A percentile compares a stretch with the other conserved stretches of the same genome.
phyloP scores from a whole-genome alignment of 2,329 filamentous ascomycete species.

The Davidsoniella australis region DNA sequence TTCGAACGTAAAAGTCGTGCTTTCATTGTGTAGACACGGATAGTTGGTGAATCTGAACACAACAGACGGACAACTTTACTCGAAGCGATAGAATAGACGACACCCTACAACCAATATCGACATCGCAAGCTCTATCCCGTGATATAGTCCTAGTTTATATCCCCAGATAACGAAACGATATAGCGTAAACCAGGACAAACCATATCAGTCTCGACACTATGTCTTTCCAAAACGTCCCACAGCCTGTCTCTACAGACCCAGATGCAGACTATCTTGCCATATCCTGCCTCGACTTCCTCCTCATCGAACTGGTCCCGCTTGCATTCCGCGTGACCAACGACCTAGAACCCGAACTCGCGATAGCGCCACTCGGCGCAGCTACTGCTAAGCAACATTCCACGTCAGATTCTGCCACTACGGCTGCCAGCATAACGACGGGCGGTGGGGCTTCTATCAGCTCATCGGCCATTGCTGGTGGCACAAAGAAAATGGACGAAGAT shows the following conservation, averaged over 20 bases:
- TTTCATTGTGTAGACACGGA: too few relatives aligned
- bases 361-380: constrained; percentile 21
- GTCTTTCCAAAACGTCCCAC: constrained; percentile 58
- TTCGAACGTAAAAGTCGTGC: too few relatives aligned
- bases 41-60: too few relatives aligned
- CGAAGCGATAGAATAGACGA: too few relatives aligned
- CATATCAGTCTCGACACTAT: constrained; percentile 24
- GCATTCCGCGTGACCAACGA: constrained; percentile 72
- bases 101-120: too few relatives aligned
- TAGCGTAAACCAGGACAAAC: neutral
- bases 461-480: neutral
- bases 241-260: constrained; percentile 57
- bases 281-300: constrained; percentile 80
- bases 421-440: constrained; percentile 11
- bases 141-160: too few relatives aligned
- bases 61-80: too few relatives aligned
- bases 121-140: too few relatives aligned
- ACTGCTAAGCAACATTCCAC: too few relatives aligned
- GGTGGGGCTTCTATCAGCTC: constrained; percentile 15
- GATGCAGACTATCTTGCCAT: constrained; percentile 60
- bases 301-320: constrained; percentile 93
- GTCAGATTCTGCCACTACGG: constrained; percentile 12
- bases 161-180: neutral
- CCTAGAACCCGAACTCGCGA: constrained; percentile 28
- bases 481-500: constrained; percentile 47